Percentiles rank a stretch among this genome's conserved stretches.
These are phyloP conservation scores for Citrus inodora DNA, from an alignment of 345 rosid genomes.

Conservation along the genomic window DNA sequence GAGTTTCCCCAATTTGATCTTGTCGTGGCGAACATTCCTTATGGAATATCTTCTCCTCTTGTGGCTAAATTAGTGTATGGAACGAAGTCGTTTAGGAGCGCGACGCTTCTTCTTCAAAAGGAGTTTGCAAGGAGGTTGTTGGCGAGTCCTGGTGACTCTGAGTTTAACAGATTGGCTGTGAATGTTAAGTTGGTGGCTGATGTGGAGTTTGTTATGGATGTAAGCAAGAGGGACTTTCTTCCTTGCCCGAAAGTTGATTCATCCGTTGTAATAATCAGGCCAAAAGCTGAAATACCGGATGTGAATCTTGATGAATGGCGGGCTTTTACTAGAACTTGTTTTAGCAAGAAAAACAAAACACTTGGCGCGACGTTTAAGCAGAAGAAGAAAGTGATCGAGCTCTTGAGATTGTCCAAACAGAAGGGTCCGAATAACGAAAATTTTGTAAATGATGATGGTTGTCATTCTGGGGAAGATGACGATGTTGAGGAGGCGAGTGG, in stretches of 20 bases:
- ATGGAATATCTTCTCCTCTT: constrained; percentile 81
- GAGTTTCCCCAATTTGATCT: constrained; percentile 72
- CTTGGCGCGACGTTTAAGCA: constrained; percentile 86
- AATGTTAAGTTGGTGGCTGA: constrained; percentile 83
- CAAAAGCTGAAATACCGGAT: constrained; percentile 55
- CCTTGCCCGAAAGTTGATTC: constrained; percentile 93
- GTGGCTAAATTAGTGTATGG: constrained; percentile 78
- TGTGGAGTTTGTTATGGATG: constrained; percentile 77
- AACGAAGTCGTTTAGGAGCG: constrained; percentile 48
- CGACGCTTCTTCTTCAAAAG: constrained; percentile 86
- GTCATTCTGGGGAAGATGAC: constrained; percentile 2
- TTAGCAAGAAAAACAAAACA: constrained; percentile 81
- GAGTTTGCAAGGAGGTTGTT: constrained; percentile 79
- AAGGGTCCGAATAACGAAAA: not conserved
- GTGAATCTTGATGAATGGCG: constrained; percentile 69
- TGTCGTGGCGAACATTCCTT: constrained; percentile 83
- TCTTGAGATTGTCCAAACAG: constrained; percentile 37
- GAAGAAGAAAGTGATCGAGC: constrained; percentile 78
- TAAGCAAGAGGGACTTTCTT: constrained; percentile 84
- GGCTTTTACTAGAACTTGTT: constrained; percentile 78
- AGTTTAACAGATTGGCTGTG: constrained; percentile 81
- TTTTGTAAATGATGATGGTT: not conserved
- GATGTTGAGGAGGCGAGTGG: constrained; percentile 13
- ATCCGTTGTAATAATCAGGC: constrained; percentile 69
- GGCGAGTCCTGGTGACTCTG: constrained; percentile 81